Percentiles rank a stretch among this genome's conserved stretches.
Evolutionary conservation across 495 filamentous ascomycete species (phyloP).

Genomic region (Neurospora sp.): DNA sequence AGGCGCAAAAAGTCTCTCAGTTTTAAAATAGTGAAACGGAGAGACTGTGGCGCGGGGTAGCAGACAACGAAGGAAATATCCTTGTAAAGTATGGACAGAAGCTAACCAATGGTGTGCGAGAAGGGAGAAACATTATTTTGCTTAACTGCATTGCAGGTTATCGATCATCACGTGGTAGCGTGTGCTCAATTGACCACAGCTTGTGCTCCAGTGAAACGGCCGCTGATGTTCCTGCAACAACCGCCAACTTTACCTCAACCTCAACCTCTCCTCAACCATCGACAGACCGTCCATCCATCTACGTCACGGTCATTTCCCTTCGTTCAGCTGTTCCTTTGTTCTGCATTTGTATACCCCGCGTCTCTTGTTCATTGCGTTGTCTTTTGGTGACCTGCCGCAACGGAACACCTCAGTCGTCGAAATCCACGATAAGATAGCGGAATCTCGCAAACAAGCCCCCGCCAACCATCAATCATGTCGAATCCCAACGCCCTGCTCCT

Average conservation of each 20-base stretch:
- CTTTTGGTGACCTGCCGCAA: background rate
- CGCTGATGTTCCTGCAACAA: background rate
- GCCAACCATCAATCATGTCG: conserved; percentile 31
- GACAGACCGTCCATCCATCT: background rate
- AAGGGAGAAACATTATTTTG: too few relatives aligned
- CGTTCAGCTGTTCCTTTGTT: background rate
- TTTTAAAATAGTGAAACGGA: too few relatives aligned
- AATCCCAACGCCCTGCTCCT: conserved; percentile 59
- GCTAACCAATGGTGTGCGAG: background rate
- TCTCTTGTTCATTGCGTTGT: background rate
- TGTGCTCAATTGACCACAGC: background rate
- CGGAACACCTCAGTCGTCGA: background rate
- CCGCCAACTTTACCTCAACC: background rate
- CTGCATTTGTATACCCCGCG: background rate
- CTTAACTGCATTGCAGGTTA: background rate
- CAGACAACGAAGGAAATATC: background rate
- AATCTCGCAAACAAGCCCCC: background rate
- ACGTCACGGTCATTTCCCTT: background rate
- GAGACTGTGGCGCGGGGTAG: too few relatives aligned
- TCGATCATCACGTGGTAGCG: background rate
- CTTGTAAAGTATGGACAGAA: background rate
- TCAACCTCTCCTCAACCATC: background rate
- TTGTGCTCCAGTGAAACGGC: background rate
- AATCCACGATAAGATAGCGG: background rate
- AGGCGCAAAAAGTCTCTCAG: too few relatives aligned